phyloP scores from a whole-genome alignment of 2,329 filamentous ascomycete genomes.

The Nemania sp. region DNA sequence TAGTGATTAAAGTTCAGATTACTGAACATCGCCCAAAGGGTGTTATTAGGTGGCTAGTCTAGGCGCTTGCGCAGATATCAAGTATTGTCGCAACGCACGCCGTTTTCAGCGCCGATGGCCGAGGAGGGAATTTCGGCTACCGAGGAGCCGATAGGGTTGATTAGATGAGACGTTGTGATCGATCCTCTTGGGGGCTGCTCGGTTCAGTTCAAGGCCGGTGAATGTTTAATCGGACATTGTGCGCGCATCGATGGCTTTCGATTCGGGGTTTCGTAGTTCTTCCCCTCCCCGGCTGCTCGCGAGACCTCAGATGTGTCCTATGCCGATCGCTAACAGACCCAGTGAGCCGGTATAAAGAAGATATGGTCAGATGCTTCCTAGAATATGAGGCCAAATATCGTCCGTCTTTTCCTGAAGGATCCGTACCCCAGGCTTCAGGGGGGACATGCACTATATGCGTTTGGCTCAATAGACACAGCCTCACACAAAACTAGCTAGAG shows the following conservation, averaged over 20 bases:
- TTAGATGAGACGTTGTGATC: slow-evolving; percentile 24
- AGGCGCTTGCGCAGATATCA: slow-evolving; percentile 10
- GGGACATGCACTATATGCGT: slow-evolving; percentile 18
- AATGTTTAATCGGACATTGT: slow-evolving; percentile 24
- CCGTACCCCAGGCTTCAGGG: slow-evolving; percentile 37
- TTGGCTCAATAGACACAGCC: slow-evolving; percentile 25
- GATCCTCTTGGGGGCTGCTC: slow-evolving; percentile 29
- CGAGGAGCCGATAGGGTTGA: slow-evolving; percentile 21
- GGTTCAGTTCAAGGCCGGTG: slow-evolving; percentile 23
- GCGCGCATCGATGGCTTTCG: slow-evolving; percentile 5
- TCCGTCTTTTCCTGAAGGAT: slow-evolving; percentile 37
- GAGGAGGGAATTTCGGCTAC: slow-evolving; percentile 28
- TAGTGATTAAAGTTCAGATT: slow-evolving; percentile 6
- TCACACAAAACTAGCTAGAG: slow-evolving; percentile 24
- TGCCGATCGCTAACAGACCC: slow-evolving; percentile 3
- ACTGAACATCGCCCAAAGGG: slow-evolving; percentile 21
- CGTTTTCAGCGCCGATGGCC: slow-evolving; percentile 4
- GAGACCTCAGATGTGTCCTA: neutral
- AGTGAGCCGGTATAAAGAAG: slow-evolving; percentile 11
- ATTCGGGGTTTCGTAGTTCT: slow-evolving; percentile 12
- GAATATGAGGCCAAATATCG: slow-evolving; percentile 35
- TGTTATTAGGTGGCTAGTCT: slow-evolving; percentile 8
- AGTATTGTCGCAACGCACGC: slow-evolving; percentile 17
- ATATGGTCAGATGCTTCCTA: slow-evolving; percentile 32
- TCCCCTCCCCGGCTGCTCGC: neutral